Evolutionary conservation across 2,329 filamentous ascomycete genomes (phyloP).

Genomic region (Phoma sp.): DNA sequence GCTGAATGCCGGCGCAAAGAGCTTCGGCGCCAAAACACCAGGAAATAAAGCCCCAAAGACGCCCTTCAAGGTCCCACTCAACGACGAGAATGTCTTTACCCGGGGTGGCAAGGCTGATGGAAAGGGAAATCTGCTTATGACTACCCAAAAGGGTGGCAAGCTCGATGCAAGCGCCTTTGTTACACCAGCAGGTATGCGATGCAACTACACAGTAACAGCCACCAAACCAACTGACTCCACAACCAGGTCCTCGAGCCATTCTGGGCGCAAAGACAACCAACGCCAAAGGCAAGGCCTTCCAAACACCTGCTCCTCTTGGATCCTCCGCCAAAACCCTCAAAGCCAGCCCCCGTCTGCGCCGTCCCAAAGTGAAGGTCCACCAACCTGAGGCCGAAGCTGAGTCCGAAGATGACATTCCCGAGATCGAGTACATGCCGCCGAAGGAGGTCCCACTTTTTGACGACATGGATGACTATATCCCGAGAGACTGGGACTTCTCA

Average conservation of each 20-base stretch:
- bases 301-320: conserved; percentile 68
- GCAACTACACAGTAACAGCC: neutral
- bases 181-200: conserved; percentile 75
- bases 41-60: conserved; percentile 79
- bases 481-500: conserved; percentile 59
- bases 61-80: conserved; percentile 75
- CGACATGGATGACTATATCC: conserved; percentile 68
- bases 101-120: conserved; percentile 66
- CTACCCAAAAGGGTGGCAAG: conserved; percentile 59
- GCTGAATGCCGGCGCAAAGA: conserved; percentile 68
- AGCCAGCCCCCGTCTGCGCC: conserved; percentile 63
- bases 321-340: conserved; percentile 67
- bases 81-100: conserved; percentile 83
- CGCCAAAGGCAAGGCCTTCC: conserved; percentile 75
- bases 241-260: conserved; percentile 72
- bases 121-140: conserved; percentile 60
- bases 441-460: conserved; percentile 67
- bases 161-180: conserved; percentile 69
- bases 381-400: conserved; percentile 61
- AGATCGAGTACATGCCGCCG: conserved; percentile 90
- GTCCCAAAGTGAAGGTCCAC: conserved; percentile 66
- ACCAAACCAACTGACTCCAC: conserved; percentile 8
- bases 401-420: conserved; percentile 66
- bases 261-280: conserved; percentile 97
- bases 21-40: conserved; percentile 76